These are phyloP conservation scores for Pleurotus eryngii DNA, from an alignment of 768 basidiomycete genomes.

Conservation along the genomic window DNA sequence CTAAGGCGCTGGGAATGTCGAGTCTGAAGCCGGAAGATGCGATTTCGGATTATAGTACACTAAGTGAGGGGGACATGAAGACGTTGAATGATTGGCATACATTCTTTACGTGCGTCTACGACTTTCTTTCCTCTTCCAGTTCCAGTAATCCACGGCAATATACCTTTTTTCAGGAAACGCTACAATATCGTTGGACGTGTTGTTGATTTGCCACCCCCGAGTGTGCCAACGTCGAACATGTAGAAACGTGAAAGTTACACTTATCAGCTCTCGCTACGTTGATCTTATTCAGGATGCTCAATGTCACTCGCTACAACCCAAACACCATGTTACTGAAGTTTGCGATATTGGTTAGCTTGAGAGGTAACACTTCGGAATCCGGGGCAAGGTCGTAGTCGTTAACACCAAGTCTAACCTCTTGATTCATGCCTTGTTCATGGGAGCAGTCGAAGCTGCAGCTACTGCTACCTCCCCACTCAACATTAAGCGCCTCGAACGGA, in stretches of 20 bases:
- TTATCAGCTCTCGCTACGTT: not conserved
- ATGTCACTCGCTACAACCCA: too few species aligned
- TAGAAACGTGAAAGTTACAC: not conserved
- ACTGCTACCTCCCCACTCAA: too few species aligned
- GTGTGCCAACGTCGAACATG: constrained; percentile 9
- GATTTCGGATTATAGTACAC: constrained; percentile 75
- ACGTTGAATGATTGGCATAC: constrained; percentile 86
- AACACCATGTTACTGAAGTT: too few species aligned
- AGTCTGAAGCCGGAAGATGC: constrained; percentile 86
- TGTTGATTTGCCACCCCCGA: constrained; percentile 41
- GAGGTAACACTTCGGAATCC: too few species aligned
- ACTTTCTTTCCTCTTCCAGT: not conserved
- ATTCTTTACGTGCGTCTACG: constrained; percentile 74
- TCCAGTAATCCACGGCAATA: constrained; percentile 1
- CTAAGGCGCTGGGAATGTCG: constrained; percentile 84
- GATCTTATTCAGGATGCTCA: too few species aligned
- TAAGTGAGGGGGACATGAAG: constrained; percentile 71
- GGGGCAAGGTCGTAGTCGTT: too few species aligned
- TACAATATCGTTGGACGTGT: constrained; percentile 87
- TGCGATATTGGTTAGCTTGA: too few species aligned
- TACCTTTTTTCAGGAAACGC: constrained; percentile 53
- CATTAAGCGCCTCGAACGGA: too few species aligned
- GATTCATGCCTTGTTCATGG: too few species aligned
- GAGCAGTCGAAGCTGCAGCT: too few species aligned
- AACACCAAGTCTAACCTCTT: too few species aligned